Evolutionary conservation across 2,329 filamentous ascomycete genomes (phyloP).

Genomic region (Dothistroma pini): DNA sequence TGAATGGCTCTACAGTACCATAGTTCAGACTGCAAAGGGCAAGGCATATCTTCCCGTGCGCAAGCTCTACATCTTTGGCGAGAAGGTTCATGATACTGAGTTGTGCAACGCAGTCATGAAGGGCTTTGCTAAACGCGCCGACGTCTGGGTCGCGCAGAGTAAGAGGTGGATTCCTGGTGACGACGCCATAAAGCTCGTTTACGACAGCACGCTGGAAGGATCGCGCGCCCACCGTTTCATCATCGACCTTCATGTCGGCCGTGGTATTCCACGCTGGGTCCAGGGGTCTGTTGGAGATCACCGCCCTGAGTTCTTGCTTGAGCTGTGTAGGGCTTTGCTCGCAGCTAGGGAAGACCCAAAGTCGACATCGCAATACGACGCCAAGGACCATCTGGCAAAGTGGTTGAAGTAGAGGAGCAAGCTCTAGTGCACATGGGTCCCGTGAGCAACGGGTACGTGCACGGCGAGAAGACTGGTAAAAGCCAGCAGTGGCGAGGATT

Average conservation of each 20-base stretch:
- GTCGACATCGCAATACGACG: neutral
- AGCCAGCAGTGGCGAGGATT: too few relatives aligned
- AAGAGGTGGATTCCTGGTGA: neutral
- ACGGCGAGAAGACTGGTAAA: neutral
- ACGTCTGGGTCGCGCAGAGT: too few relatives aligned
- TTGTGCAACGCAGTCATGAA: slow-evolving; percentile 9
- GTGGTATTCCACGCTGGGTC: slow-evolving; percentile 14
- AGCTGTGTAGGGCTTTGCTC: neutral
- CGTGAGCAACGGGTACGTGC: neutral
- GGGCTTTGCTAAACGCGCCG: neutral
- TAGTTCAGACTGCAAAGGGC: too few relatives aligned
- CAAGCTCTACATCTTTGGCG: slow-evolving; percentile 11
- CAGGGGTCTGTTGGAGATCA: neutral
- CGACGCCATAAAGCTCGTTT: neutral
- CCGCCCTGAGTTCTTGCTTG: slow-evolving; percentile 4
- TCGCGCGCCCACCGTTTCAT: neutral
- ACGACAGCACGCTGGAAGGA: neutral
- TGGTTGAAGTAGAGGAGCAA: neutral
- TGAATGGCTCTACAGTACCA: slow-evolving; percentile 5
- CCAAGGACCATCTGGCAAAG: neutral
- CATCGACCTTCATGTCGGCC: neutral
- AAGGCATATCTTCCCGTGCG: neutral
- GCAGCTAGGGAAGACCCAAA: neutral
- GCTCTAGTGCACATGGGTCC: too few relatives aligned
- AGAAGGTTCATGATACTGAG: slow-evolving; percentile 6